A percentile compares a stretch with the other conserved stretches of the same genome.
These are phyloP conservation scores for Ulvella scutata DNA, from an alignment of 139 green algal species.

Conservation along the genomic window DNA sequence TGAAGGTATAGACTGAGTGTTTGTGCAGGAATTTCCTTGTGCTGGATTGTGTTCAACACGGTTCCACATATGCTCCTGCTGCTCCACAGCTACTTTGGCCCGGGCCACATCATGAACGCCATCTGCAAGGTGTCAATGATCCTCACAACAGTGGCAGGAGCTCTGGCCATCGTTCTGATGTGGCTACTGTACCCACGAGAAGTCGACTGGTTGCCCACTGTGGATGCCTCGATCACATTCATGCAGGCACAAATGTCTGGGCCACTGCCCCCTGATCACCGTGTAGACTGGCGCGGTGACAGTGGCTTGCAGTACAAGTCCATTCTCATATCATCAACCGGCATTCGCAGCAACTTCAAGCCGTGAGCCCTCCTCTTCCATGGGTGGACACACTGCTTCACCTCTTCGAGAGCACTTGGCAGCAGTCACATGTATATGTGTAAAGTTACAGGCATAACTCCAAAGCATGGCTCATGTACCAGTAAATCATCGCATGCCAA, in stretches of 20 bases:
- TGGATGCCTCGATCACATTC: background rate
- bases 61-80: background rate
- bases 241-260: background rate
- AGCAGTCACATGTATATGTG: too few relatives aligned
- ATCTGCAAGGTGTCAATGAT: background rate
- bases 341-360: background rate
- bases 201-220: background rate
- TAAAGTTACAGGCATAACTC: too few relatives aligned
- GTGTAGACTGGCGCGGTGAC: background rate
- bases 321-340: background rate
- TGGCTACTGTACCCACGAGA: background rate
- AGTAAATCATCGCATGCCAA: too few relatives aligned
- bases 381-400: too few relatives aligned
- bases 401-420: too few relatives aligned
- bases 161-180: background rate
- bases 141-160: background rate
- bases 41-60: background rate
- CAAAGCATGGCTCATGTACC: too few relatives aligned
- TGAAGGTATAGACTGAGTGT: background rate
- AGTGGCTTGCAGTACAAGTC: background rate
- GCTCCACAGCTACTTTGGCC: background rate
- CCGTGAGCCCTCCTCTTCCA: too few relatives aligned
- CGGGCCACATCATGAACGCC: background rate
- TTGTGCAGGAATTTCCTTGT: background rate
- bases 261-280: background rate